Base-by-base conservation (phyloP, 495 filamentous ascomycete genomes). In the Penicillium bialowiezense region DNA sequence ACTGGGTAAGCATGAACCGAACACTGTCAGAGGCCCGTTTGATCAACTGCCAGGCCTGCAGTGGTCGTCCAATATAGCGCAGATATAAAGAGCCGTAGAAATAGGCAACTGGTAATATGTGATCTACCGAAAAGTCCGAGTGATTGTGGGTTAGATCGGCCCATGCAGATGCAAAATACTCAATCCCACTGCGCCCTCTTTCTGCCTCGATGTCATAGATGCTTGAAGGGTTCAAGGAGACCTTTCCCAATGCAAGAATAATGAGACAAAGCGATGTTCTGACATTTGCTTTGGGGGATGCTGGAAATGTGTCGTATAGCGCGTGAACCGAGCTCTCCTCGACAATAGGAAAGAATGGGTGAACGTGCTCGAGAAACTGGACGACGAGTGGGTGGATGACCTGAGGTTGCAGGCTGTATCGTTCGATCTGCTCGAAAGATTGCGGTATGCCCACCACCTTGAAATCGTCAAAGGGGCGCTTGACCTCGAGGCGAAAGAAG, bases 21-120 rank as follows among this genome's bases (percentile, higher is more conserved):
- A 52, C 49, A 15, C 10, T 45, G 1, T 28, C 34, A 18, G 52
- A 59, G 7, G 56, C 56, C 3, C 37, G 40, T 19, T 41, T 41
- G 15, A 59, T 56, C 24, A 41, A 15, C 20, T 26, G 31, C 48
- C 52, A 59, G 7, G 56, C 52, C 18, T 52, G 52, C 6, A 59
- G 45, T 8, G 56, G 52, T 7, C 56, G 33, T 28, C 52, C 49
- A 23, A 50, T 44, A 21, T 52, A 52, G 2, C 56, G 56, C 18
- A 59, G 51, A 33, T 59, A 59, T 17, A 59, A 34, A 15, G 56
- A 59, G 21, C 43, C 52, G 18, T 44, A 59, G 36, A 55, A 49
- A 19, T 51, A 52, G 12, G 52, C 44, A 29, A 59, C 20, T 7
- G 56, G 56, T 6, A 55, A 38, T 3, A 26, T 34, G 6, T 41